Conservation (phyloP, 352 stramenopile genomes). For the Phytophthora europaea region DNA sequence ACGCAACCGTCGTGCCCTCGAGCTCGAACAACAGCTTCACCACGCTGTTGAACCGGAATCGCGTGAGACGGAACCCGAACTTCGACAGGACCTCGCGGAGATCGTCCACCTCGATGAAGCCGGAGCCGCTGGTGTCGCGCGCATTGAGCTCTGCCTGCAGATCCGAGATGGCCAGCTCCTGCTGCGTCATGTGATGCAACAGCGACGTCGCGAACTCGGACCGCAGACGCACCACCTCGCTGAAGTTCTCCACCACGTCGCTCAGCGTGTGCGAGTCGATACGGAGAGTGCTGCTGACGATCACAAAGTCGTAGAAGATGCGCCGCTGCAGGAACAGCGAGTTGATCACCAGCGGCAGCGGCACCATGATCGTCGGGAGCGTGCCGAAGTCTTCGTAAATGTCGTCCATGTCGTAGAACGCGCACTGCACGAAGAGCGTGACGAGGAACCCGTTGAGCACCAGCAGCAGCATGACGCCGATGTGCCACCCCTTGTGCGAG, state of each 20-base stretch:
- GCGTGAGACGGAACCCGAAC: constrained; percentile 60
- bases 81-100: constrained; percentile 49
- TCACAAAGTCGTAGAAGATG: constrained; percentile 72
- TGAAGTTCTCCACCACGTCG: constrained; percentile 71
- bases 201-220: constrained; percentile 55
- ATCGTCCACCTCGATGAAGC: constrained; percentile 53
- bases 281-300: constrained; percentile 60
- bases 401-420: constrained; percentile 54
- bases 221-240: constrained; percentile 57
- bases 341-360: constrained; percentile 57
- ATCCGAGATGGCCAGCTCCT: constrained; percentile 38
- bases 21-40: constrained; percentile 65
- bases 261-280: constrained; percentile 62
- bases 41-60: constrained; percentile 74
- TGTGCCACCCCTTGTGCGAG: constrained; percentile 72
- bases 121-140: constrained; percentile 32
- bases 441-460: constrained; percentile 77
- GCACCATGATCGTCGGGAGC: constrained; percentile 44
- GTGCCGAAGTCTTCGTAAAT: constrained; percentile 47
- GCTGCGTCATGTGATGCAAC: constrained; percentile 31
- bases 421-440: constrained; percentile 65
- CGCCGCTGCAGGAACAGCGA: constrained; percentile 56
- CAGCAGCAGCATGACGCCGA: constrained; percentile 62
- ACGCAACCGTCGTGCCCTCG: constrained; percentile 45
- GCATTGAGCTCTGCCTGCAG: constrained; percentile 43